phyloP scores from a whole-genome alignment of 2,329 filamentous ascomycete genomes.

The Diaporthe humulicola region DNA sequence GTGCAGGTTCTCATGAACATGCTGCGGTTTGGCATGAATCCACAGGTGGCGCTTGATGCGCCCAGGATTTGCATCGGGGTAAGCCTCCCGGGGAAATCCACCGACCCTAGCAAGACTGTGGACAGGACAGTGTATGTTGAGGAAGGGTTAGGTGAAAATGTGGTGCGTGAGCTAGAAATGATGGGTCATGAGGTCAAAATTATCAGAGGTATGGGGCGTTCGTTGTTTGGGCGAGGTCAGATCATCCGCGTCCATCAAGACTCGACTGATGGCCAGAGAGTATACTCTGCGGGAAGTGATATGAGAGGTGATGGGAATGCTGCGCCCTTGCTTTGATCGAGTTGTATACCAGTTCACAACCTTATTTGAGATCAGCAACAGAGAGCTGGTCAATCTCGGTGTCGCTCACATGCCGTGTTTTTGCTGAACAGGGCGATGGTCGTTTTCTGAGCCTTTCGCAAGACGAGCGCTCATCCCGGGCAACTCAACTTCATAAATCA shows the following conservation, averaged over 20 bases:
- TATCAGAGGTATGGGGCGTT: constrained; percentile 72
- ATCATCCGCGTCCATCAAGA: constrained; percentile 83
- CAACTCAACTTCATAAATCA: too few species aligned
- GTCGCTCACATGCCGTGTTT: neutral
- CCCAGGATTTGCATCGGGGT: constrained; percentile 88
- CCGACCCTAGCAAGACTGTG: constrained; percentile 66
- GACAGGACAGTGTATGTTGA: constrained; percentile 82
- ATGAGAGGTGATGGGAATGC: constrained; percentile 82
- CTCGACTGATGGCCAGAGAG: constrained; percentile 70
- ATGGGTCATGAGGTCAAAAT: constrained; percentile 81
- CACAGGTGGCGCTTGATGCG: constrained; percentile 88
- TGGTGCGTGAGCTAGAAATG: constrained; percentile 72
- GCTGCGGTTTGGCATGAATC: constrained; percentile 82
- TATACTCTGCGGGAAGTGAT: constrained; percentile 92
- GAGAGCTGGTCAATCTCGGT: neutral
- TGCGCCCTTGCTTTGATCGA: constrained; percentile 38
- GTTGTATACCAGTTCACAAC: neutral
- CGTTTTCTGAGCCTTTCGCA: too few species aligned
- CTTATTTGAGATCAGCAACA: neutral
- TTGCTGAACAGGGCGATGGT: neutral
- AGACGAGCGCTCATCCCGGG: too few species aligned
- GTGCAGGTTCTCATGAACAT: constrained; percentile 93
- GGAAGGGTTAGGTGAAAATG: constrained; percentile 79
- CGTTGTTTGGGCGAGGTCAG: constrained; percentile 86
- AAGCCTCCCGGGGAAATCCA: constrained; percentile 65